These are phyloP conservation scores for Botrytis fragariae DNA, from an alignment of 2,329 filamentous ascomycete species.

Conservation along the genomic window DNA sequence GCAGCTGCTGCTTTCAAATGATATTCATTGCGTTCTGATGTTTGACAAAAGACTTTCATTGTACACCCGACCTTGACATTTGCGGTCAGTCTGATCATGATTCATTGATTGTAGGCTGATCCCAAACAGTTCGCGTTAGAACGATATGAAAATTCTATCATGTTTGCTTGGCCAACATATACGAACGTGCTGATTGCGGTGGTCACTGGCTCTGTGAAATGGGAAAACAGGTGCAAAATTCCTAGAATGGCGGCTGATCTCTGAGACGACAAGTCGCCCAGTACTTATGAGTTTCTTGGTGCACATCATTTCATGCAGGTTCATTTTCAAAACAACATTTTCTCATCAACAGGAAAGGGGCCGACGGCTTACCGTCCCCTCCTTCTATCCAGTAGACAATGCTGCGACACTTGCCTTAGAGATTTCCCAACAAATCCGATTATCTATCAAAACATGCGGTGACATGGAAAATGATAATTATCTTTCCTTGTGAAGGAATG, in stretches of 20 bases:
- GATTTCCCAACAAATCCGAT: no score
- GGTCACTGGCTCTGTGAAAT: background rate
- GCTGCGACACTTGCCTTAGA: no score
- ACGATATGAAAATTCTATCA: background rate
- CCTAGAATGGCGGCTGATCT: background rate
- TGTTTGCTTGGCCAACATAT: background rate
- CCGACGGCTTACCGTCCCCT: accelerated
- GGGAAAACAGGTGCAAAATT: background rate
- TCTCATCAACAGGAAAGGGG: background rate
- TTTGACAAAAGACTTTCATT: background rate
- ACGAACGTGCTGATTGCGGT: background rate
- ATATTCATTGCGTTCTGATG: background rate
- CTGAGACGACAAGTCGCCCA: background rate
- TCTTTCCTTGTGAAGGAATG: no score
- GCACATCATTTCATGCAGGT: background rate
- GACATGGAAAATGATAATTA: no score
- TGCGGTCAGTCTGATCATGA: background rate
- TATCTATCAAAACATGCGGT: no score
- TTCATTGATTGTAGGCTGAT: background rate
- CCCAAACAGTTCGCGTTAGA: background rate
- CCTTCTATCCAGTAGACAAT: accelerated
- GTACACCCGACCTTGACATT: no score
- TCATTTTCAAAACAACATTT: background rate
- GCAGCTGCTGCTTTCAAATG: background rate
- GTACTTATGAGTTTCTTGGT: background rate